Percentiles rank a stretch among this genome's conserved stretches.
Evolutionary conservation across 2,329 filamentous ascomycete species (phyloP).

Genomic region (Coniochaeta hoffmannii): DNA sequence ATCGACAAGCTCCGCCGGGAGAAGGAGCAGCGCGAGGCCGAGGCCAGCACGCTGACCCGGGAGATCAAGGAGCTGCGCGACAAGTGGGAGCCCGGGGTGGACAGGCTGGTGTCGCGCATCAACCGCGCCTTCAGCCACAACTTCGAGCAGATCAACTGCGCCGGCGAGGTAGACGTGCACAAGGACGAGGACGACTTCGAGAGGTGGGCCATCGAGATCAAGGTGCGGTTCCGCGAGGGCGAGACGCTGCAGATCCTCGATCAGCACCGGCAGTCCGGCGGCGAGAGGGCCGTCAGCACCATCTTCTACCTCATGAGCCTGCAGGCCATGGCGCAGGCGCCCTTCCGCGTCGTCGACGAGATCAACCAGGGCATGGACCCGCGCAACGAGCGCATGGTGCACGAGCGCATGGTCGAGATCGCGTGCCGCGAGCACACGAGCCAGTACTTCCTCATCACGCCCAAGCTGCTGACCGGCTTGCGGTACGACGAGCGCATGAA

Average conservation of each 20-base stretch:
- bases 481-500: conserved; percentile 88
- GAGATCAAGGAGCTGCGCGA: conserved; percentile 60
- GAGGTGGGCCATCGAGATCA: conserved; percentile 87
- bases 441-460: conserved; percentile 95
- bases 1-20: conserved; percentile 57
- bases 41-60: conserved; percentile 45
- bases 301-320: conserved; percentile 99
- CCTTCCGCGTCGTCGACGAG: conserved; percentile 97
- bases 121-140: conserved; percentile 89
- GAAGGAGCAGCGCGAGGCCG: conserved; percentile 46
- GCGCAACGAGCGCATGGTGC: conserved; percentile 95
- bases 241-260: conserved; percentile 81
- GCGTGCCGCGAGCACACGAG: conserved; percentile 76
- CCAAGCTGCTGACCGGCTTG: conserved; percentile 81
- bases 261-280: conserved; percentile 89
- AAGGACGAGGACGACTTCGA: conserved; percentile 95
- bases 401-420: conserved; percentile 96
- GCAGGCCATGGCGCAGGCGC: conserved; percentile 85
- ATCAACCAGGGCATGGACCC: conserved; percentile 99
- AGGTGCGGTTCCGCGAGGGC: conserved; percentile 86
- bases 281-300: conserved; percentile 91
- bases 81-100: conserved; percentile 78
- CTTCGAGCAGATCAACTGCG: conserved; percentile 89
- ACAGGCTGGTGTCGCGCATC: conserved; percentile 70
- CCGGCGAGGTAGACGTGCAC: conserved; percentile 79